These are phyloP conservation scores for Russula foetens DNA, from an alignment of 768 basidiomycete genomes.

Conservation along the genomic window DNA sequence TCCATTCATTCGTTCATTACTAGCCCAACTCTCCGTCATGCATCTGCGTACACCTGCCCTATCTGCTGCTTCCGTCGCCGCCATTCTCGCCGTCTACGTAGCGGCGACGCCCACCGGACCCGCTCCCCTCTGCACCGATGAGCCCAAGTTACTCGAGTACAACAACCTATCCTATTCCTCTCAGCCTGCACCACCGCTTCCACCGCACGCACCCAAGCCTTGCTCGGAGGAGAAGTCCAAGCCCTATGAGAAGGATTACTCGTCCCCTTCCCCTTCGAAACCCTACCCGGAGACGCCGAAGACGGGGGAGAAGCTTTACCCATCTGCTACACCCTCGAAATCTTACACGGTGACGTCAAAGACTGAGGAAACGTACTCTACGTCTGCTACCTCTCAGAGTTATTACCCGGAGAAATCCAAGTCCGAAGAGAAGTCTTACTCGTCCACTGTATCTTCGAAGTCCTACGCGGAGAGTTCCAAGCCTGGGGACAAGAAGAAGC, in stretches of 20 bases:
- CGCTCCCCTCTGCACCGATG: background rate
- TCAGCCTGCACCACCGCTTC: background rate
- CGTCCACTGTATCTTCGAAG: too few relatives aligned
- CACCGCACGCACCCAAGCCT: background rate
- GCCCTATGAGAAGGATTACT: background rate
- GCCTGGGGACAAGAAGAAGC: background rate
- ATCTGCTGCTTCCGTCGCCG: background rate
- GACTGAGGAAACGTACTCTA: background rate
- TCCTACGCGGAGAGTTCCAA: background rate
- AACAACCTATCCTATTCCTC: background rate
- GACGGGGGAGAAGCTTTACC: background rate
- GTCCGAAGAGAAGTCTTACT: too few relatives aligned
- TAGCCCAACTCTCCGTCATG: conserved; percentile 5
- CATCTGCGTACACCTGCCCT: background rate
- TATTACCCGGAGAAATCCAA: too few relatives aligned
- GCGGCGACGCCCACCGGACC: conserved; percentile 1
- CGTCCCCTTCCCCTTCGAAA: background rate
- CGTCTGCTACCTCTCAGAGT: too few relatives aligned
- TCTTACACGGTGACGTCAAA: background rate
- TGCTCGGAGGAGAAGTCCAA: background rate
- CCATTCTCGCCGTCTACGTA: background rate
- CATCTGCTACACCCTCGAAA: background rate
- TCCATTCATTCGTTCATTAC: conserved; percentile 14
- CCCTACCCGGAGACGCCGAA: background rate
- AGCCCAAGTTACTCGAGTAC: background rate